These are phyloP conservation scores for Lepidium sativum DNA, from an alignment of 345 rosid genomes.

Conservation along the genomic window DNA sequence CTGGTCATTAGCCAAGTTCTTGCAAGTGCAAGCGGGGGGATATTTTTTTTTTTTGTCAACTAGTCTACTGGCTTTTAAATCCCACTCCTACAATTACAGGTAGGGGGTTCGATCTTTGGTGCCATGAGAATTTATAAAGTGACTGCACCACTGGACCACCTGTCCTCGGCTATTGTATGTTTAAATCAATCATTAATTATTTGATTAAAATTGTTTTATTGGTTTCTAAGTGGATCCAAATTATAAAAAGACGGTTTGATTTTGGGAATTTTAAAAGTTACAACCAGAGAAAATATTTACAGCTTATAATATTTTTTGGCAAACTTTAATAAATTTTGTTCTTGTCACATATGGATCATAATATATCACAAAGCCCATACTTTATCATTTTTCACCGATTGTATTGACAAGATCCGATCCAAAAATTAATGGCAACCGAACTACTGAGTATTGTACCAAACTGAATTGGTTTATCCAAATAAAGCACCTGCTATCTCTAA, in stretches of 20 bases:
- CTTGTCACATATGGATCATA: background rate
- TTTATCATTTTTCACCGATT: background rate
- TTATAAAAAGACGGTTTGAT: background rate
- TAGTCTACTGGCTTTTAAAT: too few relatives aligned
- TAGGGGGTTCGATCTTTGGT: too few relatives aligned
- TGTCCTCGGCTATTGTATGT: too few relatives aligned
- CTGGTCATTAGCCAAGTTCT: too few relatives aligned
- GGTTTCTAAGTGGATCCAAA: conserved; percentile 6
- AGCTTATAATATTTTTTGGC: background rate
- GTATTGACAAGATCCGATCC: too few relatives aligned
- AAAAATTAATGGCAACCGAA: too few relatives aligned
- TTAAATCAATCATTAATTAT: too few relatives aligned
- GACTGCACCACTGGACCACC: too few relatives aligned
- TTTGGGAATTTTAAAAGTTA: background rate
- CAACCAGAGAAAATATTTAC: background rate
- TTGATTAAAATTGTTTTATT: background rate
- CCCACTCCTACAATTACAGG: too few relatives aligned
- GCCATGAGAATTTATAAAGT: too few relatives aligned
- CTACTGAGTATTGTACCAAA: background rate
- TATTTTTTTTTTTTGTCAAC: too few relatives aligned
- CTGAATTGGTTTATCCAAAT: background rate
- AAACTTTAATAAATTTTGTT: background rate
- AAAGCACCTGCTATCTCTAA: background rate
- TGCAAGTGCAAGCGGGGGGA: too few relatives aligned
- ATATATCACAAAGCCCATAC: background rate